These are phyloP conservation scores for Colletotrichum horii DNA, from an alignment of 2,329 filamentous ascomycete genomes.

Conservation along the genomic window DNA sequence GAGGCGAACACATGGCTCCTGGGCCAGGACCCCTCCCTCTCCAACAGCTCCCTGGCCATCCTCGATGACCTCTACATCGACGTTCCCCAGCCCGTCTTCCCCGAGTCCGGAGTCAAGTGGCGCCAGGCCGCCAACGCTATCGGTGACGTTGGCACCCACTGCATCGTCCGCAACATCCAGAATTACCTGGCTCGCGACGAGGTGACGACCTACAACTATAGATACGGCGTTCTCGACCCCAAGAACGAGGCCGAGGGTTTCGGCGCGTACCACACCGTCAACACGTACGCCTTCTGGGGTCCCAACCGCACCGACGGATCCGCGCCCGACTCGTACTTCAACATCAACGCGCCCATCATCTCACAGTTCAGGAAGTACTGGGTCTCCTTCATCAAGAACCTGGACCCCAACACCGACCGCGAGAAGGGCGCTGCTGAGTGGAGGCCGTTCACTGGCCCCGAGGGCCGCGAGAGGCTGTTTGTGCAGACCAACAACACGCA, in stretches of 20 bases:
- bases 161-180: constrained; percentile 36
- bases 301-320: constrained; percentile 55
- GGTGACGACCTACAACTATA: constrained; percentile 66
- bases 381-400: constrained; percentile 72
- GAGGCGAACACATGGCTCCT: constrained; percentile 38
- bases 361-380: constrained; percentile 73
- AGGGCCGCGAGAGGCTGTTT: constrained; percentile 39
- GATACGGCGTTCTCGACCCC: constrained; percentile 70
- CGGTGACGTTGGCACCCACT: constrained; percentile 40
- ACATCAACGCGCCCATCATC: constrained; percentile 61
- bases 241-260: constrained; percentile 54
- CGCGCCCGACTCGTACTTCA: constrained; percentile 60
- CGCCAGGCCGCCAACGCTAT: constrained; percentile 40
- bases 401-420: constrained; percentile 67
- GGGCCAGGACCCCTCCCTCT: constrained; percentile 37
- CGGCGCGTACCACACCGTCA: constrained; percentile 72
- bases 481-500: constrained; percentile 45
- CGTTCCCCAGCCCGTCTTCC: constrained; percentile 34
- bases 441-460: constrained; percentile 45
- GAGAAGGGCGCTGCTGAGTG: constrained; percentile 52
- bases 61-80: constrained; percentile 41
- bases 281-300: constrained; percentile 72
- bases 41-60: constrained; percentile 32
- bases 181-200: constrained; percentile 33
- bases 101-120: constrained; percentile 38